Evolutionary conservation across 768 basidiomycete species (phyloP), one percentile per base, ranked within the genome.

Genomic region (Agaricus blazei): DNA sequence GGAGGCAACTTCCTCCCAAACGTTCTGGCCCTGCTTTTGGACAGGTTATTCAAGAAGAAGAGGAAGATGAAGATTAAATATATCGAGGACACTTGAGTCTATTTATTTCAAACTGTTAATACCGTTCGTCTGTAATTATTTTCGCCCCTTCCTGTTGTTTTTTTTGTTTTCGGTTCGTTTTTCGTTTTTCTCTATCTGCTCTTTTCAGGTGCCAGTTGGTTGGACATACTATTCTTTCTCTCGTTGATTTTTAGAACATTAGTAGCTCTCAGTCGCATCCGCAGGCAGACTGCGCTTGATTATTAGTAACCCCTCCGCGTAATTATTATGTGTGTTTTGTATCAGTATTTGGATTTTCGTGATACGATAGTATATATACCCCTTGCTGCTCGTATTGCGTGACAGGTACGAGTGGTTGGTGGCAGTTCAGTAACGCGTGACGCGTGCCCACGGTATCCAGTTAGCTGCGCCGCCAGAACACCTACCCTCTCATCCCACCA

Each of bases 41-140:
- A 46, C 81, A 85, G 59, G 70, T 87, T 4, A 91, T 90, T 53
- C 87, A 90, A 66, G 90, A 92, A 65, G 90, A 91, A 65, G 90
- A 93, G 60, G 90, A 92, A 67, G 90, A 77, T 23, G 90, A 91
- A 68, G 90, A 89, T 65, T 76, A 66, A 68, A 55, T 48, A 54
- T 51, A 23, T 19, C 19, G 19, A 46, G 19, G 34, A 36, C 19
- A 6, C 34, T 48, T 49, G 34, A n/a, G 27, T 34, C n/a, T 49
- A 34, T 7, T 12, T 27, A 12, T 34, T 12, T 23, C 7, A 45
- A 28, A 26, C 11, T 24, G 8, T 6, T 45, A 44, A 8, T 29
- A 45, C 55, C 44, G 40, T 47, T 56, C 50, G 52, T 60, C 36
- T 51, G 54, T n/a, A 31, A 44, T 44, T 37, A 54, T 34, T 47